A percentile compares a stretch with the other conserved stretches of the same genome.
Conservation (phyloP, 2,329 filamentous ascomycete genomes). For the Talaromyces piceae region DNA sequence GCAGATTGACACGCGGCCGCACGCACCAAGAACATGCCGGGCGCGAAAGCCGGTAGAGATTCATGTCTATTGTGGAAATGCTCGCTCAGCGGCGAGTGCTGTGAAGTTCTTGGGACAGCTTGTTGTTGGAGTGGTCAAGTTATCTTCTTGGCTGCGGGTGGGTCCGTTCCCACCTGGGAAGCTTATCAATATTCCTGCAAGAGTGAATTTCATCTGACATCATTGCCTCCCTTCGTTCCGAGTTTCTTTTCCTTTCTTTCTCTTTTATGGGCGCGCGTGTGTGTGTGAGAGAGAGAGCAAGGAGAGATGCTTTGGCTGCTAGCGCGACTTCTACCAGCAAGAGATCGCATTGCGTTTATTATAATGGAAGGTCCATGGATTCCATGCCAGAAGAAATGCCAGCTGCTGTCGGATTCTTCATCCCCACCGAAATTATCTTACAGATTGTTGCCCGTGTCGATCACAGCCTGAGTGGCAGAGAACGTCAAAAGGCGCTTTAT, state of each 20-base stretch:
- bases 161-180: neutral
- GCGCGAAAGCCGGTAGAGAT: slow-evolving; percentile 3
- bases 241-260: neutral
- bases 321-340: neutral
- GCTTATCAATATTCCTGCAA: too few relatives aligned
- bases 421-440: slow-evolving; percentile 11
- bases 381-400: slow-evolving; percentile 3
- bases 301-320: neutral
- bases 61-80: neutral
- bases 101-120: neutral
- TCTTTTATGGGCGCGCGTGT: too few relatives aligned
- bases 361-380: slow-evolving; percentile 11
- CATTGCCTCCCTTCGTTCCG: neutral
- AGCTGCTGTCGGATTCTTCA: slow-evolving; percentile 3
- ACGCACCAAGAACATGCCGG: neutral
- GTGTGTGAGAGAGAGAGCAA: too few relatives aligned
- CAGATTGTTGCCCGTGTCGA: slow-evolving; percentile 8
- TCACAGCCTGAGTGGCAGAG: slow-evolving; percentile 8
- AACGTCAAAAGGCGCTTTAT: slow-evolving; percentile 42
- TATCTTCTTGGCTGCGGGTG: neutral
- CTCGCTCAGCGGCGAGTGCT: neutral
- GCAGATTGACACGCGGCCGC: neutral
- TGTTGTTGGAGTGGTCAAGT: neutral
- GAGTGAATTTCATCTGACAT: too few relatives aligned
- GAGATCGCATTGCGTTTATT: neutral